Base-by-base conservation (phyloP, 2,329 filamentous ascomycete species). In the Colletotrichum cuscutae region DNA sequence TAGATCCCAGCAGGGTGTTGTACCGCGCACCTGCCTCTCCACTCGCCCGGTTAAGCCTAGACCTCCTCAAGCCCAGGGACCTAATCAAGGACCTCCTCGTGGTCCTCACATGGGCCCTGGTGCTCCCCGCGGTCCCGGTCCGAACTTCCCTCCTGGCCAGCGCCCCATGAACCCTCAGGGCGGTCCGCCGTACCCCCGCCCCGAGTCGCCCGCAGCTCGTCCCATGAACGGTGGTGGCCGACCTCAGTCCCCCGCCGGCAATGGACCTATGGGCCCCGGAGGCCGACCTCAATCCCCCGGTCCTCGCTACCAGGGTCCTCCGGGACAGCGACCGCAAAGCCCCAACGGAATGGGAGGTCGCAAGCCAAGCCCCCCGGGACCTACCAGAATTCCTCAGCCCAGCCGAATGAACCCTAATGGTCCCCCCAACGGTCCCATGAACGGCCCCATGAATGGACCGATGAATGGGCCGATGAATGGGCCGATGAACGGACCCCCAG, bases 1-100 rank as follows among this genome's bases (percentile, higher is more conserved):
- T 82, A 93, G 95, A 75, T 95, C 95, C 73, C 89, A 94, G 78
- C 95, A 98, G 86, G 97, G 97, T 86, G 97, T 98, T 65, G 94
- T 94, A 70, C 97, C 97, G 15, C 91, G 97, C 77, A 98, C 95
- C 49, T 99, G 97, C 84, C 88, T 99, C 62, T 98, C 97, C 15
- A 94, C 95, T 71, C 92, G 95, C 62, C 95, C 96, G 22, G 93
- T 98, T 75, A 98, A 97, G 86, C 94, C 95, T 59, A 93, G 95
- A 58, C 86, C 89, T 53, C 86, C 89, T 46, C 86, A 85, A 24
- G 85, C 83, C 66, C 70, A 72, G 15, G 84, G 85, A 37, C 86
- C 85, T 64, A 85, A 83, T 66, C 70, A 72, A n/a, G 84, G 85
- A 37, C 86, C 85, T 64, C 87, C 87, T 65, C 85, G 86, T 73